These are phyloP conservation scores for Lunasporangiospora selenospora DNA, from an alignment of 192 early-diverging fungal genomes.

Conservation along the genomic window DNA sequence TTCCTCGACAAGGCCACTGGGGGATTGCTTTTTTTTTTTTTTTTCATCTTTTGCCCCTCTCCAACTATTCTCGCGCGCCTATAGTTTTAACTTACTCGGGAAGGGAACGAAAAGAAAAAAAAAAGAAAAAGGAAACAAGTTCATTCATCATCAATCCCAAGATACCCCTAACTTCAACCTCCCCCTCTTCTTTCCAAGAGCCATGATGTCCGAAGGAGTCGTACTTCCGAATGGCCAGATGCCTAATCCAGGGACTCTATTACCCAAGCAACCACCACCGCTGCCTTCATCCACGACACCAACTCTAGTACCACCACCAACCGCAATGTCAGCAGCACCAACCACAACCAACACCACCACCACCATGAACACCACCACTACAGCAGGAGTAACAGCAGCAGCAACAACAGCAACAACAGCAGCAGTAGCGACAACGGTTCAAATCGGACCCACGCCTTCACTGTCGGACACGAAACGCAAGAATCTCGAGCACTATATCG, in stretches of 20 bases:
- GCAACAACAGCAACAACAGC: constrained; percentile 7
- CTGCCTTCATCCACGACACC: neutral
- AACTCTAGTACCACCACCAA: neutral
- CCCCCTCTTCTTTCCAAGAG: neutral
- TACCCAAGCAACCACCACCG: neutral
- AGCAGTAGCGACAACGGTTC: constrained; percentile 18
- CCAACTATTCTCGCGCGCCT: no score
- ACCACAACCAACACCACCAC: neutral
- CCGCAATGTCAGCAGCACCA: neutral
- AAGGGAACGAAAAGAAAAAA: neutral
- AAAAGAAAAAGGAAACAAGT: neutral
- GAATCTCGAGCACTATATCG: constrained; percentile 50
- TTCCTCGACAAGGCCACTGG: no score
- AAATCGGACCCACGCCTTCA: constrained; percentile 40
- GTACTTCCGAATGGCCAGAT: neutral
- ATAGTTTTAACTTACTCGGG: no score
- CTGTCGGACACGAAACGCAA: constrained; percentile 38
- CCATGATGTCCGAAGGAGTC: neutral
- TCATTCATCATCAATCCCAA: neutral
- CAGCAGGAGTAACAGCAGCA: neutral
- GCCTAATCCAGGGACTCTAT: neutral
- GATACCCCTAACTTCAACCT: no score
- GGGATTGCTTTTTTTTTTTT: neutral
- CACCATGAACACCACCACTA: neutral
- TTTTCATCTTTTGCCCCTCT: neutral